Evolutionary conservation across 129 eudicot species (phyloP), one percentile per base, ranked within the genome.

Genomic region (Artemisia argyi): DNA sequence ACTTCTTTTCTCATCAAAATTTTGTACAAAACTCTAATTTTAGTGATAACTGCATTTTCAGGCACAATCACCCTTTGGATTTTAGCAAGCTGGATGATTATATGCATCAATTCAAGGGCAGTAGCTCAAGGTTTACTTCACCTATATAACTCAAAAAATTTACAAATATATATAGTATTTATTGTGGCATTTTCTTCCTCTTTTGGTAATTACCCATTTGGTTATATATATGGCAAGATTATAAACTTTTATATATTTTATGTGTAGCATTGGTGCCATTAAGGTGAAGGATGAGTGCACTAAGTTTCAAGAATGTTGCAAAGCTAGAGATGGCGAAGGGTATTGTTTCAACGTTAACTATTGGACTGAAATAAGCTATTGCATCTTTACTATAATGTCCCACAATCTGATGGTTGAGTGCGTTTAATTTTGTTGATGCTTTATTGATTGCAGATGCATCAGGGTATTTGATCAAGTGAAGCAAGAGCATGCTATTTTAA

Each of bases 81-180:
- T 89, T 85, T 76, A 84, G 73, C 54, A 92, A 83, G 77, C 86
- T 92, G 30, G 98, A 92, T 55, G 76, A 87, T 44, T 79, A 79
- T 78, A 92, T 92, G 98, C 96, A 89, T 73, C 91, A 89, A 73
- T 92, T 89, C 81, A 89, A 81, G 85, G 91, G 98, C 39, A 92
- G 98, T 73, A 81, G 95, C 80, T 89, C 96, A 77, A 89, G 98
- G 98, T 89, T 85, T 18, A 15, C 65, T 66, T 10, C 13, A 58
- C 60, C 20, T 55, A 42, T 46, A 51, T n/a, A 61, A 61, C 18
- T 16, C 18, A 15, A 26, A 42, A 58, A 7, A 5, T 46, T 72
- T 26, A 24, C 24, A 49, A 63, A 42, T 58, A 18, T 13, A 39
- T 65, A 20, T 20, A 20, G n/a, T 17, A 70, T 9, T 22, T 42